Conservation (phyloP, 108 stramenopile genomes). For the Fistulifera solaris region DNA sequence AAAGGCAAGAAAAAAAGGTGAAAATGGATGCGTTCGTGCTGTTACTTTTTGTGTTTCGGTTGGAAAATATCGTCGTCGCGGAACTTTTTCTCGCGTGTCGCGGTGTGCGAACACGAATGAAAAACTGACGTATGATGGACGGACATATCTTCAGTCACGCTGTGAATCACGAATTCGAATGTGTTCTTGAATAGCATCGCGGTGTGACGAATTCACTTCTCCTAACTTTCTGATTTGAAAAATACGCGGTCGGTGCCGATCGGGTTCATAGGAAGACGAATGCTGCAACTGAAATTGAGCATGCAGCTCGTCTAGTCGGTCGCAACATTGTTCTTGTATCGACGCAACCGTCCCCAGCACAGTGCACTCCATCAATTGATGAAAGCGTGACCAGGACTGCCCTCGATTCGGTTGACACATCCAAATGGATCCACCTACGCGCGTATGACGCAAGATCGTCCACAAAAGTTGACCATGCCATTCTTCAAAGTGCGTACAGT, state of each 20-base stretch:
- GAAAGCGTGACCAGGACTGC: slow-evolving; percentile 46
- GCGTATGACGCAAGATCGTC: slow-evolving; percentile 40
- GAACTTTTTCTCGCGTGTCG: too few relatives aligned
- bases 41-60: too few relatives aligned
- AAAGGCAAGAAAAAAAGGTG: too few relatives aligned
- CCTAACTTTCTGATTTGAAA: slow-evolving; percentile 46
- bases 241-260: slow-evolving; percentile 50
- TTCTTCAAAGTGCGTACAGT: slow-evolving; percentile 77
- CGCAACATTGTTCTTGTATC: background rate
- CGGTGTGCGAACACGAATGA: too few relatives aligned
- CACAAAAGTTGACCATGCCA: slow-evolving; percentile 55
- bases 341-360: background rate
- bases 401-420: slow-evolving; percentile 72
- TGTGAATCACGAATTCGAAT: slow-evolving; percentile 1
- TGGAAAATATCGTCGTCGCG: too few relatives aligned
- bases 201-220: slow-evolving; percentile 32
- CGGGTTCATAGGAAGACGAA: slow-evolving; percentile 38
- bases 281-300: slow-evolving; percentile 23
- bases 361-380: slow-evolving; percentile 23
- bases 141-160: too few relatives aligned
- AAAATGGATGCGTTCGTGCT: too few relatives aligned
- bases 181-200: slow-evolving; percentile 6
- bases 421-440: slow-evolving; percentile 46
- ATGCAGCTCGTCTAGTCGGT: slow-evolving; percentile 21
- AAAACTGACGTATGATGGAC: too few relatives aligned